These are phyloP conservation scores for Pythium rhizo-oryzae DNA, from an alignment of 352 stramenopile species.

Conservation along the genomic window DNA sequence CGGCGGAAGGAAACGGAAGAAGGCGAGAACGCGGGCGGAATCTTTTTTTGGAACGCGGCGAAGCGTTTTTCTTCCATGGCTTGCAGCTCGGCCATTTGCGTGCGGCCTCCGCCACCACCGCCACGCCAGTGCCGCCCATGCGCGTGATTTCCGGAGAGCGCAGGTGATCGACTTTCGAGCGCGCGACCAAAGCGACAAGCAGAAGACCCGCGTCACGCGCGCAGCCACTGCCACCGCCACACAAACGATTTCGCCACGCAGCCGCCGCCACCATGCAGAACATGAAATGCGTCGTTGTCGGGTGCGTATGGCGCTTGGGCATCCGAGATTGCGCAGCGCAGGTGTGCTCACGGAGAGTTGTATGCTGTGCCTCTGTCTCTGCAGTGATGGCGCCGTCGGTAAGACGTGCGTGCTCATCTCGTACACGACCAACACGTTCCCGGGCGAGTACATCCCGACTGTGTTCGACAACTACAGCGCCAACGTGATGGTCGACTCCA, in stretches of 20 bases:
- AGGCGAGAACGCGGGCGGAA: conserved; percentile 38
- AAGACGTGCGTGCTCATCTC: conserved; percentile 98
- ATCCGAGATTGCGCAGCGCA: neutral
- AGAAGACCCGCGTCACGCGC: neutral
- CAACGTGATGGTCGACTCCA: conserved; percentile 93
- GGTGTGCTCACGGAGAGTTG: neutral
- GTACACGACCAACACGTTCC: conserved; percentile 97
- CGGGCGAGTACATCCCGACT: conserved; percentile 96
- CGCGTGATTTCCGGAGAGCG: neutral
- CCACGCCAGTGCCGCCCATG: neutral
- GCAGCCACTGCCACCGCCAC: neutral
- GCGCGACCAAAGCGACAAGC: conserved; percentile 7
- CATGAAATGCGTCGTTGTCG: conserved; percentile 95
- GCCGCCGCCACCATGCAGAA: conserved; percentile 86
- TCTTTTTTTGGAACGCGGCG: conserved; percentile 32
- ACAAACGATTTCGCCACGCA: conserved; percentile 25
- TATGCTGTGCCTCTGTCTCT: too few relatives aligned
- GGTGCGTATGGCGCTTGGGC: conserved; percentile 43
- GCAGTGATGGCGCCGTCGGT: conserved; percentile 94
- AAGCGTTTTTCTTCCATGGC: conserved; percentile 32
- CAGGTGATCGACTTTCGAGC: conserved; percentile 9
- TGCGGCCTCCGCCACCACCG: neutral
- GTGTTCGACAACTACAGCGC: conserved; percentile 95
- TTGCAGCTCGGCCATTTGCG: conserved; percentile 1
- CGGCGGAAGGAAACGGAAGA: conserved; percentile 27